Evolutionary conservation across 2,329 filamentous ascomycete species (phyloP), one percentile per base, ranked within the genome.

Genomic region (Rhinocladiella mackenziei): DNA sequence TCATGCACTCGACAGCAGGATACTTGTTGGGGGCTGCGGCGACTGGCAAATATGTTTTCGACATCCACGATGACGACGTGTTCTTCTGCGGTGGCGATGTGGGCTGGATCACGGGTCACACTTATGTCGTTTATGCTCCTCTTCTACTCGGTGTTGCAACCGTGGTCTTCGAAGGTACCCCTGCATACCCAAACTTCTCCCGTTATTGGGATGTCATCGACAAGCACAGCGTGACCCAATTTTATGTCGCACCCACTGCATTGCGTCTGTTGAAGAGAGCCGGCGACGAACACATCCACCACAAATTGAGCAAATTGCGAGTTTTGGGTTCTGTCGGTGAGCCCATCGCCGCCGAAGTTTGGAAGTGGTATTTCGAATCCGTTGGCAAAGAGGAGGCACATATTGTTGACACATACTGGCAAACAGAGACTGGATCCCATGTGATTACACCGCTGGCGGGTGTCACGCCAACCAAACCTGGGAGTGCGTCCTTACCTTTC

Each of bases 21-120:
- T 98, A 97, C 65, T 78, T 98, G n/a, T 71, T 97, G 5, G 92
- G 92, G 48, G 89, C 89, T 39, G 91, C 92, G 23, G 77, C 84
- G 60, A 98, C 92, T 9, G 91, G 89, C 68, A 98, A 97, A 71
- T 97, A 98, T 66, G 91, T 97, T 51, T 98, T 98, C 64, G 92
- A 98, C 65, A 94, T 98, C 53, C 92, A 98, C 66, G 84, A 89
- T 52, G 81, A 85, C 41, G 92, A 98, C 67, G 81, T 80, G 53
- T 96, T 92, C 77, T 97, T 97, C 77, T 98, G 92, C 60, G 92
- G 89, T 66, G 92, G 92, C 65, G 92, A 98, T 62, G 91, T 98
- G 31, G 92, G 92, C 55, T 98, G 92, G 92, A 97, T 98, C 65
- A 98, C 92, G 20, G 92, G 92, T 13, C 92, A 98, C 72, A 95